phyloP scores from a whole-genome alignment of 495 filamentous ascomycete genomes.

The Aspergillus cavernicola region DNA sequence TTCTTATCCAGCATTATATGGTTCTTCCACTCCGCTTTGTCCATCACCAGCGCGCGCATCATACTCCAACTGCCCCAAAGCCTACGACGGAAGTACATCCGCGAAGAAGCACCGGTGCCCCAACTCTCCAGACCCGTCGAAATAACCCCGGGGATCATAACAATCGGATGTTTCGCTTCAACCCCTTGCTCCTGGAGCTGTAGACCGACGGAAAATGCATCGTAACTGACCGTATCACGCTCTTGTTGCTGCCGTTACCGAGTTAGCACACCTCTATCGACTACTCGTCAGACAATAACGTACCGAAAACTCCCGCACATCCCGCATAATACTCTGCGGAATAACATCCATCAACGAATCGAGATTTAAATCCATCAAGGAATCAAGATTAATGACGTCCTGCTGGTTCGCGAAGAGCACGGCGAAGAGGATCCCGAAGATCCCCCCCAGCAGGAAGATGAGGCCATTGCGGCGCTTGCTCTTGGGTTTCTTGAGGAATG shows the following conservation, averaged over 20 bases:
- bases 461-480: slow-evolving; percentile 69
- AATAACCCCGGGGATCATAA: slow-evolving; percentile 97
- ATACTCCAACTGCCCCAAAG: slow-evolving; percentile 98
- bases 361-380: slow-evolving; percentile 76
- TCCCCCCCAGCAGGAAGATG: slow-evolving; percentile 76
- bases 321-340: slow-evolving; percentile 73
- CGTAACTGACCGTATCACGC: slow-evolving; percentile 81
- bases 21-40: slow-evolving; percentile 90
- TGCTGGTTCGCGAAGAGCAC: slow-evolving; percentile 80
- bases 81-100: slow-evolving; percentile 87
- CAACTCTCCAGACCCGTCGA: slow-evolving; percentile 96
- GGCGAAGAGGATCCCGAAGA: slow-evolving; percentile 78
- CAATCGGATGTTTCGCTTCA: slow-evolving; percentile 77
- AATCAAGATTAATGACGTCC: slow-evolving; percentile 79
- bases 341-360: slow-evolving; percentile 78
- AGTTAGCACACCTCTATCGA: neutral
- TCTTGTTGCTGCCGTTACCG: slow-evolving; percentile 62
- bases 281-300: slow-evolving; percentile 4
- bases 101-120: slow-evolving; percentile 77
- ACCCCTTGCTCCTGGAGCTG: slow-evolving; percentile 81
- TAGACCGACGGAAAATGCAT: slow-evolving; percentile 86
- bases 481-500: slow-evolving; percentile 45
- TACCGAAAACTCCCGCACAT: slow-evolving; percentile 81
- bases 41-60: slow-evolving; percentile 90
- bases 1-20: slow-evolving; percentile 95